Evolutionary conservation across 176 grass and related monocot species (phyloP).

Genomic region (Ampelocalamus luodianensis): DNA sequence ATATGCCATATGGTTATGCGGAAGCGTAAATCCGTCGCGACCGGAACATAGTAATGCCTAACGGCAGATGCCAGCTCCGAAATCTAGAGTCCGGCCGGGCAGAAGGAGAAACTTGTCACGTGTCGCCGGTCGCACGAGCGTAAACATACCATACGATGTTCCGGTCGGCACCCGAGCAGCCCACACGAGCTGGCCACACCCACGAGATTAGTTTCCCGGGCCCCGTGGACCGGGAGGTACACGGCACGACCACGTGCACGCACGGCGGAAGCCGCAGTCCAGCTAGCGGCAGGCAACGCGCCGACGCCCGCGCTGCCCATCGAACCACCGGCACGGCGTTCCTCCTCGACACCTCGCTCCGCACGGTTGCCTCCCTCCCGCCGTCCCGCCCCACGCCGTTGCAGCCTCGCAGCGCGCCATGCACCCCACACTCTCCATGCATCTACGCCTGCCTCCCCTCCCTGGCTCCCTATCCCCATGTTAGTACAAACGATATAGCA

Average conservation of each 20-base stretch:
- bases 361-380: not conserved
- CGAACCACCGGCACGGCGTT: constrained; percentile 23
- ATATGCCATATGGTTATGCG: too few relatives aligned
- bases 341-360: not conserved
- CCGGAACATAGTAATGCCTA: too few relatives aligned
- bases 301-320: constrained; percentile 1
- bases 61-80: too few relatives aligned
- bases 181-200: not conserved
- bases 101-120: not conserved
- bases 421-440: not conserved
- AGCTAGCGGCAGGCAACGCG: not conserved
- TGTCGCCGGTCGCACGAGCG: not conserved
- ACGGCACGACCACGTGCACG: not conserved
- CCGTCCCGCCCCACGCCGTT: too few relatives aligned
- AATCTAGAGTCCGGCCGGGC: not conserved
- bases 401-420: too few relatives aligned
- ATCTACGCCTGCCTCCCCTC: not conserved
- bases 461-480: not conserved
- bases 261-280: not conserved
- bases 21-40: too few relatives aligned
- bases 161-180: not conserved
- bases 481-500: not conserved
- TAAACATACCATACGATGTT: not conserved
- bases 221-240: not conserved
- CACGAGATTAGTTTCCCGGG: not conserved